Conservation (phyloP, 2,329 filamentous ascomycete species). For the Nemania sp. region DNA sequence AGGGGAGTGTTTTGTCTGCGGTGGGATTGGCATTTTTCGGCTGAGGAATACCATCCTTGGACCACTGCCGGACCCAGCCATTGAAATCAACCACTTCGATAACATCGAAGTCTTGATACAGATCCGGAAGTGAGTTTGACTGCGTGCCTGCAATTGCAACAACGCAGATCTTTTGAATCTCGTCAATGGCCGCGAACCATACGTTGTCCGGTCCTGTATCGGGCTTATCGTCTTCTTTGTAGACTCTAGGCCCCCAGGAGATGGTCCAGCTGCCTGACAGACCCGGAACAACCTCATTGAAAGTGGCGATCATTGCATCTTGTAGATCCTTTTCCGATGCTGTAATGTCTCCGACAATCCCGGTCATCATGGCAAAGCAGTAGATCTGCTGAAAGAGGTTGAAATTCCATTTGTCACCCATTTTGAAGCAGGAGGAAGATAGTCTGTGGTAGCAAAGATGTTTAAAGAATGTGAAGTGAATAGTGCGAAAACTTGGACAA, state of each 20-base stretch:
- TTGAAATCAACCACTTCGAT: conserved; percentile 14
- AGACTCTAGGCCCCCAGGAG: conserved; percentile 26
- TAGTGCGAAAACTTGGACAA: no score
- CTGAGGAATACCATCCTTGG: conserved; percentile 1
- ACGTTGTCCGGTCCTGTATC: conserved; percentile 13
- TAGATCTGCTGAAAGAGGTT: conserved; percentile 26
- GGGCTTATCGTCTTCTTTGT: not conserved
- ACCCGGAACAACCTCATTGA: not conserved
- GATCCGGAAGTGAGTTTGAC: not conserved
- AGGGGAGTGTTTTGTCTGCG: not conserved
- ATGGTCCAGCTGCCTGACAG: conserved; percentile 14
- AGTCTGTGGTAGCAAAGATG: no score
- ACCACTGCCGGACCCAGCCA: conserved; percentile 12
- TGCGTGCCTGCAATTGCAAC: conserved; percentile 25
- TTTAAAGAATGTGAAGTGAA: no score
- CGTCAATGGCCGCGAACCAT: conserved; percentile 22
- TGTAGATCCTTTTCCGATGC: not conserved
- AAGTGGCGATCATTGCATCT: not conserved
- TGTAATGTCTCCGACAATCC: not conserved
- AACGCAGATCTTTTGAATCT: conserved; percentile 17
- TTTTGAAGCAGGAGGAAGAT: conserved; percentile 6
- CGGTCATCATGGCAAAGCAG: conserved; percentile 11
- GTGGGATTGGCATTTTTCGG: not conserved
- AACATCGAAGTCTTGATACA: conserved; percentile 10
- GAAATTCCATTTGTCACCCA: conserved; percentile 1